Base-by-base conservation (phyloP, 768 basidiomycete genomes). In the Boletus tylopilopsis region DNA sequence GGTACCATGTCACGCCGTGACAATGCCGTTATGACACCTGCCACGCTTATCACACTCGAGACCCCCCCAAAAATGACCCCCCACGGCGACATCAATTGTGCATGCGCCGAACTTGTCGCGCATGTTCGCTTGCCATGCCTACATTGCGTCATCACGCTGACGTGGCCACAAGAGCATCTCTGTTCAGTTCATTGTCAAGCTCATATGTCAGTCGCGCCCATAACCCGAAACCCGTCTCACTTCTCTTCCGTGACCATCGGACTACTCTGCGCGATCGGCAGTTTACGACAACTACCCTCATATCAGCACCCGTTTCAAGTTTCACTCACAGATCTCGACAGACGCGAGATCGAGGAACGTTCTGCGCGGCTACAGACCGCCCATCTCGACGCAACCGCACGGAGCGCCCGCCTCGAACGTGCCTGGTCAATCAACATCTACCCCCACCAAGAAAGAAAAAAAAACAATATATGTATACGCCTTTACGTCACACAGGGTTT, bases 61-160 rank as follows among this genome's bases (percentile, higher is more conserved):
- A 63, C 63, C 62, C 63, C 61, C 52, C 59, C n/a, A 30, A 30
- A 21, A 45, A 60, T n/a, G n/a, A n/a, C n/a, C 58, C 60, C 53
- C 59, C 57, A 30, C 49, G 36, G 22, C 34, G 47, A 47, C 27
- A 34, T 30, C 36, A 39, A 12, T 29, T 12, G 29, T 29, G 29
- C 11, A 9, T 29, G 29, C 13, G 11, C 55, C 56, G 50, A 46
- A 42, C 49, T 54, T 23, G 22, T 54, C 43, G 50, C 51, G 44
- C 19, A 13, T 42, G 37, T 4, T 19, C 42, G 47, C 34, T 21
- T 37, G n/a, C 47, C 42, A 36, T 16, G 35, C n/a, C 23, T 30
- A 2, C 5, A 10, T 45, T 32, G 32, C 30, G 21, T 30, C 22
- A 34, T 23, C 18, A 0, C 13, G 18, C 40, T 21, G 27, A 42